These are phyloP conservation scores for Diaporthe velutina DNA, from an alignment of 2,329 filamentous ascomycete species.

Conservation along the genomic window DNA sequence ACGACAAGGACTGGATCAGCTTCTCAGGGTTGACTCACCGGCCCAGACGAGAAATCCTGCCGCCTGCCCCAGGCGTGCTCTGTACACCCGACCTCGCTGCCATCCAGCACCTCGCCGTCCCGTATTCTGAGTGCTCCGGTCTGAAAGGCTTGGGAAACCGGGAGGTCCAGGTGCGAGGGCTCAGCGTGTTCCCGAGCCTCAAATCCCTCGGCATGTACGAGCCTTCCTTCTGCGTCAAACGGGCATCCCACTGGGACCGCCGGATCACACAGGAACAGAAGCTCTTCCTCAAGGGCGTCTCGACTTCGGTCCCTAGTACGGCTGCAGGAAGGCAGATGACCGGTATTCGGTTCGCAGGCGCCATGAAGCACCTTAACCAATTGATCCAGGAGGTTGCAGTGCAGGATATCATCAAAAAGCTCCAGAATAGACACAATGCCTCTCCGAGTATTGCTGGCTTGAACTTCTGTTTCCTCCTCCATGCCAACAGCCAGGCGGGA, in stretches of 20 bases:
- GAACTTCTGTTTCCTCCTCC: background rate
- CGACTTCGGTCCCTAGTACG: background rate
- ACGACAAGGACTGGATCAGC: background rate
- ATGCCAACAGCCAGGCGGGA: background rate
- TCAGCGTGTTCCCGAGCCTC: background rate
- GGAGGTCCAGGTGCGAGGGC: background rate
- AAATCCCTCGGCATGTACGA: background rate
- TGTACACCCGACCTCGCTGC: background rate
- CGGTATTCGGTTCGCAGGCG: accelerated
- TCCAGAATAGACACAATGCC: no score
- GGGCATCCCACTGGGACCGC: background rate
- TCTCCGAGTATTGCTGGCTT: background rate
- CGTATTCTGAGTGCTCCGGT: background rate
- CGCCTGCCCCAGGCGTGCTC: background rate
- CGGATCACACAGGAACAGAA: background rate
- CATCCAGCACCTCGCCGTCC: background rate
- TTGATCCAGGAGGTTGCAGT: background rate
- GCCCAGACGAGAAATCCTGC: background rate
- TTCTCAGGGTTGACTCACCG: background rate
- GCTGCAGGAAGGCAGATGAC: background rate
- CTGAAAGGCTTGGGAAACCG: accelerated
- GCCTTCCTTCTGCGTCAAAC: background rate
- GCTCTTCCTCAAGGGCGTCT: background rate
- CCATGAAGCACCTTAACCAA: background rate
- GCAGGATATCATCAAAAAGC: accelerated